Base-by-base conservation (phyloP, 164 flowering plant genomes). In the Sedum album region DNA sequence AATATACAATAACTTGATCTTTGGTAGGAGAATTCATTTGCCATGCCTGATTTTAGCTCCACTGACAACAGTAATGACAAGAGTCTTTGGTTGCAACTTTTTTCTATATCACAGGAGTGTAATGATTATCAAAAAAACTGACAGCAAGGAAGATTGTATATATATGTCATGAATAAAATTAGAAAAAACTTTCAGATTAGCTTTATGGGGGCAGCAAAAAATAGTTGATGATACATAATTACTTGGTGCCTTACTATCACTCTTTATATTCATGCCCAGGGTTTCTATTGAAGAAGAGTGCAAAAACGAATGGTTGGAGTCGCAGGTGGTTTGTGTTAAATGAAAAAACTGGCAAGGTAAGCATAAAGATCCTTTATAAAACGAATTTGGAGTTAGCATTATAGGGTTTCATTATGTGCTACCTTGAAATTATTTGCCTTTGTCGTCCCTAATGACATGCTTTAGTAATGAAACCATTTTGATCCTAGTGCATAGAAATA, bases 251-350 rank as follows among this genome's bases (percentile, higher is more conserved):
- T 44, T 44, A 44, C 14, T 28, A 11, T 57, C 18, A 11, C 68
- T 33, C 64, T 18, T 31, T 35, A 30, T 49, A 51, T 72, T 21
- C 68, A 44, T 68, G 21, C 68, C 70, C 84, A 95, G 99, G 99
- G 11, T 90, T 81, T 73, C 73, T 95, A 38, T 72, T 90, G 76
- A 92, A 92, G 81, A 95, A 85, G 83, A 95, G 99, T 81, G 85
- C 82, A 55, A 95, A 95, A 82, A 88, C 84, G 26, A 87, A 82
- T 80, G 93, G 96, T 6, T 95, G 99, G 99, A 89, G 93, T 70
- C 83, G 83, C 72, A 78, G 96, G 61, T 95, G 99, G 99, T 95
- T 95, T 85, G 99, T 95, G 67, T 76, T 95, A 64, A 92, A 92
- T 86, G 98, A 86, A 73, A 95, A 92, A 76, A 89, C 77, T 74